These are phyloP conservation scores for Geranium brycei DNA, from an alignment of 345 rosid species.

Conservation along the genomic window DNA sequence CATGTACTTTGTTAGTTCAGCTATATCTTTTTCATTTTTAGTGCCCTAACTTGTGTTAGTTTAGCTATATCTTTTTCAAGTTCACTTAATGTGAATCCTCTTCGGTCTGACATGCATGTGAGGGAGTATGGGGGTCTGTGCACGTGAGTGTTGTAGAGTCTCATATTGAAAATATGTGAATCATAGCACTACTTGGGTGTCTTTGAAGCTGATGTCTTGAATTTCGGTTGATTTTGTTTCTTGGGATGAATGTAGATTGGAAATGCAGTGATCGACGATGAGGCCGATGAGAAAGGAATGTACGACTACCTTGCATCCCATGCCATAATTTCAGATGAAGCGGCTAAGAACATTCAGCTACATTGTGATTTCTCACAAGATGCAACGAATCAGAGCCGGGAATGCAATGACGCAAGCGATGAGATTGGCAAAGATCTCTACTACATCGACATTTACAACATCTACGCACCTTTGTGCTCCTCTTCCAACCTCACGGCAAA, in stretches of 20 bases:
- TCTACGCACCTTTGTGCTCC: constrained; percentile 59
- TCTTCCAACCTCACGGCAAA: constrained; percentile 33
- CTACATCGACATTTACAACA: constrained; percentile 47
- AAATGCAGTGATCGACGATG: constrained; percentile 68
- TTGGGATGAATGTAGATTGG: constrained; percentile 35
- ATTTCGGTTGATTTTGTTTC: no score
- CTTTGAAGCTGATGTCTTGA: no score
- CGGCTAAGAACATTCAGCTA: constrained; percentile 13
- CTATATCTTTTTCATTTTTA: no score
- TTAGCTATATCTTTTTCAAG: no score
- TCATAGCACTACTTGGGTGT: no score
- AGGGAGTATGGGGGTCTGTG: no score
- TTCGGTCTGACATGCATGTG: no score
- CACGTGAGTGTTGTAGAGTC: no score
- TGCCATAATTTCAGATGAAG: constrained; percentile 46
- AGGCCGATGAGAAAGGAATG: constrained; percentile 58
- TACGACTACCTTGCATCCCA: constrained; percentile 51
- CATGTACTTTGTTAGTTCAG: no score
- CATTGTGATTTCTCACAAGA: constrained; percentile 43
- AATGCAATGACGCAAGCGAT: constrained; percentile 26
- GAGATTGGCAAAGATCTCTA: constrained; percentile 10
- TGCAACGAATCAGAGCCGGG: constrained; percentile 8
- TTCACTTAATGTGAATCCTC: no score
- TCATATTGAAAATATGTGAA: no score
- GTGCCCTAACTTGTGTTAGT: no score